Percentiles rank a stretch among this genome's conserved stretches.
Conservation (phyloP, 2,329 filamentous ascomycete species). For the Colletotrichum sp. region DNA sequence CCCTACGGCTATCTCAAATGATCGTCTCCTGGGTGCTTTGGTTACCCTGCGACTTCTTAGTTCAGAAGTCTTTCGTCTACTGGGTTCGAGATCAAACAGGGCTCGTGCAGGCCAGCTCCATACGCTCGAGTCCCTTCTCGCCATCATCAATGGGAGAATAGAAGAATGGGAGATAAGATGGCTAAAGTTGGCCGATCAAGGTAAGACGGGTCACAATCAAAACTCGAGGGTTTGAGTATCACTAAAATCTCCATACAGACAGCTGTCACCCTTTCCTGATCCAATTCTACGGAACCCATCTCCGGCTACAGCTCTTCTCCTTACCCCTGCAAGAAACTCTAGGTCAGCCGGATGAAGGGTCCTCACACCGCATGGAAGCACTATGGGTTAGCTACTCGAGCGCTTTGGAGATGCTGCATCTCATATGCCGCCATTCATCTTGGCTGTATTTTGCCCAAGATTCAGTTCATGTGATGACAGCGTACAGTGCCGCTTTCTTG, state of each 20-base stretch:
- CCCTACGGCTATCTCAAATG: conserved; percentile 32
- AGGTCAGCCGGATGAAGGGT: conserved; percentile 22
- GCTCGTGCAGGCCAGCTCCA: conserved; percentile 18
- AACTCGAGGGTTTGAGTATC: background rate
- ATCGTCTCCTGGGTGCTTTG: conserved; percentile 40
- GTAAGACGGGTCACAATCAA: background rate
- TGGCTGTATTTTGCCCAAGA: conserved; percentile 44
- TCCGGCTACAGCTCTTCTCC: conserved; percentile 40
- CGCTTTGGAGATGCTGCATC: conserved; percentile 31
- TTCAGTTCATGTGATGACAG: conserved; percentile 46
- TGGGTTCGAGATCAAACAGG: conserved; percentile 21
- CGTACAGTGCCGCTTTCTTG: conserved; percentile 43
- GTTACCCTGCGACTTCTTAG: conserved; percentile 38
- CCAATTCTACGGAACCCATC: conserved; percentile 41
- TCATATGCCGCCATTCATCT: conserved; percentile 32
- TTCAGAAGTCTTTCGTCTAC: conserved; percentile 34
- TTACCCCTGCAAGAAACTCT: conserved; percentile 37
- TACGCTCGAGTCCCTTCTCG: conserved; percentile 27
- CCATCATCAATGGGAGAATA: conserved; percentile 25
- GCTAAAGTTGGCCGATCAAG: conserved; percentile 11
- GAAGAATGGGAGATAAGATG: conserved; percentile 28
- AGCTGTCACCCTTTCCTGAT: conserved; percentile 39
- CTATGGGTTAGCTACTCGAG: conserved; percentile 35
- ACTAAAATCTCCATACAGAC: background rate
- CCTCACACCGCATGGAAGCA: conserved; percentile 30